Percentiles rank a stretch among this genome's conserved stretches.
Evolutionary conservation across 768 basidiomycete species (phyloP).

Genomic region (Agaricus sinodeliciosus): DNA sequence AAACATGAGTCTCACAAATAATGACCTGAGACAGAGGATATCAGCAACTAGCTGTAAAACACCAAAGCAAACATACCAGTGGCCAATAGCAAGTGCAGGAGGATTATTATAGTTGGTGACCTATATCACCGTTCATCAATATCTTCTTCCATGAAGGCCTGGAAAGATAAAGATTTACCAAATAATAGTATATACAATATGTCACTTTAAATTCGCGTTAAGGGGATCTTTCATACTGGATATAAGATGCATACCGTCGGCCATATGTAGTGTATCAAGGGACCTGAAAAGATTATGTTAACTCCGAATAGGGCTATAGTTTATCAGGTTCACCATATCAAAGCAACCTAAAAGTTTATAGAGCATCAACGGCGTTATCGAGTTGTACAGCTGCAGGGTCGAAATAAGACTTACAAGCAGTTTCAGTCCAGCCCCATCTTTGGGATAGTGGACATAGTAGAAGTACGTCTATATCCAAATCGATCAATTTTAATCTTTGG

Average conservation of each 20-base stretch:
- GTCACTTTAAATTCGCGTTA: slow-evolving; percentile 16
- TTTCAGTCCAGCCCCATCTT: slow-evolving; percentile 21
- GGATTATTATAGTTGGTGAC: slow-evolving; percentile 32
- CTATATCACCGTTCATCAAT: slow-evolving; percentile 13
- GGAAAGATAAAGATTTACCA: slow-evolving; percentile 17
- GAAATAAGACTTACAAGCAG: slow-evolving; percentile 15
- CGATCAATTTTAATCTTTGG: not conserved
- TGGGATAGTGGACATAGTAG: slow-evolving; percentile 26
- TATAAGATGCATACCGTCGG: slow-evolving; percentile 17
- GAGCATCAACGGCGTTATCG: not conserved
- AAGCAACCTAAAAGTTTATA: slow-evolving; percentile 17
- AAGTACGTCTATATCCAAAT: slow-evolving; percentile 24
- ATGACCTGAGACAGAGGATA: slow-evolving; percentile 20
- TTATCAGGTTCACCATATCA: slow-evolving; percentile 20
- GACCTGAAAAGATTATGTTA: slow-evolving; percentile 14
- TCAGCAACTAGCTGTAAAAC: not conserved
- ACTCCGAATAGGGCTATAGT: not conserved
- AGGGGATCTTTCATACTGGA: not conserved
- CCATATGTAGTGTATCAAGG: slow-evolving; percentile 25
- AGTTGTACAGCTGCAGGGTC: not conserved
- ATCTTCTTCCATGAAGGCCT: not conserved
- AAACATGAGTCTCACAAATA: slow-evolving; percentile 21
- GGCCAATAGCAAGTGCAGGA: slow-evolving; percentile 23
- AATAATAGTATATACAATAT: slow-evolving; percentile 31
- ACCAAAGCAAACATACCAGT: slow-evolving; percentile 24